These are phyloP conservation scores for Clonostachys chloroleuca DNA, from an alignment of 2,329 filamentous ascomycete genomes.

Conservation along the genomic window DNA sequence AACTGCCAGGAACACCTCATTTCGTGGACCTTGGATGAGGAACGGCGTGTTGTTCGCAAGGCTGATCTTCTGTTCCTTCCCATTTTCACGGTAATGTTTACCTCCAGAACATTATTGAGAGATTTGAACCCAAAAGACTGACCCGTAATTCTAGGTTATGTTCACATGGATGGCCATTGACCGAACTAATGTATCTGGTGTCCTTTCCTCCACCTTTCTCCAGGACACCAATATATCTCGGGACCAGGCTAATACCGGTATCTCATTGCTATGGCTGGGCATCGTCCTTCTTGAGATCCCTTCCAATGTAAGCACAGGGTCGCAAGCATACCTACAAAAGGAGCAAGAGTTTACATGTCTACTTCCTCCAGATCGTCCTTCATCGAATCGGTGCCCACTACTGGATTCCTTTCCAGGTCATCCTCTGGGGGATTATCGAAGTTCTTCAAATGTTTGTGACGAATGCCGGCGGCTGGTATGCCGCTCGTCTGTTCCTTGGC, in stretches of 20 bases:
- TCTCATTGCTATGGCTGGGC: slow-evolving; percentile 43
- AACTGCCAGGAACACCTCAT: too few species aligned
- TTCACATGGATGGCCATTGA: slow-evolving; percentile 7
- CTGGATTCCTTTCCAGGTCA: slow-evolving; percentile 48
- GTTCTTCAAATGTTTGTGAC: slow-evolving; percentile 49
- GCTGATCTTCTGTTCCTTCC: too few species aligned
- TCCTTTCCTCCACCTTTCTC: slow-evolving; percentile 43
- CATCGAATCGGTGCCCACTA: slow-evolving; percentile 30
- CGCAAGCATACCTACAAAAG: too few species aligned
- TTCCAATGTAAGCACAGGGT: slow-evolving; percentile 18
- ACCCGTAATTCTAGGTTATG: too few species aligned
- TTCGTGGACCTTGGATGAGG: too few species aligned
- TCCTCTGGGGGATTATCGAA: slow-evolving; percentile 47
- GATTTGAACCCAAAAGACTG: too few species aligned
- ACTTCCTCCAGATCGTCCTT: slow-evolving; percentile 7
- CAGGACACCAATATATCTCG: slow-evolving; percentile 42
- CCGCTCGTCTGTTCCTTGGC: slow-evolving; percentile 44
- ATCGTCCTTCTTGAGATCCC: slow-evolving; percentile 40
- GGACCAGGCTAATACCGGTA: slow-evolving; percentile 46
- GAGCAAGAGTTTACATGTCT: too few species aligned
- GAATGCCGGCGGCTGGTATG: slow-evolving; percentile 38
- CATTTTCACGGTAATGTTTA: too few species aligned
- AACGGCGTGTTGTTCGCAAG: too few species aligned
- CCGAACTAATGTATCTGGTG: slow-evolving; percentile 32
- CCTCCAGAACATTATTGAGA: too few species aligned